Conservation (phyloP, 164 flowering plant genomes). For the Chloranthus sessilifolius region DNA sequence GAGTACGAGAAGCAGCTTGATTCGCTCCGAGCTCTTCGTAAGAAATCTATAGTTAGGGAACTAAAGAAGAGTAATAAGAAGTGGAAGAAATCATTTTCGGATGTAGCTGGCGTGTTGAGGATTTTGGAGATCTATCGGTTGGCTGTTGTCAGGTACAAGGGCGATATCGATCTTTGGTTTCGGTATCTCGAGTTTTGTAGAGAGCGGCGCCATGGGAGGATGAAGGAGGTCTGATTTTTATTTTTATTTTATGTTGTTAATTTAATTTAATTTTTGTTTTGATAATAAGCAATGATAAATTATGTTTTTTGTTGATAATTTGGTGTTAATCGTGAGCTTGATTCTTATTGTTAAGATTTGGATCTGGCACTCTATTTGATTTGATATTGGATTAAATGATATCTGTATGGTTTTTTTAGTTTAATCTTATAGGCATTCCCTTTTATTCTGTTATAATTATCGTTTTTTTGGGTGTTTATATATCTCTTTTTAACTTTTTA, state of each 20-base stretch:
- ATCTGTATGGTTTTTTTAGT: too few relatives aligned
- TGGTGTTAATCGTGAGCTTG: too few relatives aligned
- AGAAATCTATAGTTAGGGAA: slow-evolving; percentile 33
- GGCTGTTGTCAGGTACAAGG: slow-evolving; percentile 64
- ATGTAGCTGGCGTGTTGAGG: slow-evolving; percentile 52
- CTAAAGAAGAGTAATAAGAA: slow-evolving; percentile 17
- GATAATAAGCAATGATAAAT: neutral
- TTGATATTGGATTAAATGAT: too few relatives aligned
- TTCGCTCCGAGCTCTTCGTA: slow-evolving; percentile 53
- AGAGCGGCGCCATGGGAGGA: slow-evolving; percentile 53
- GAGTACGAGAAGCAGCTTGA: slow-evolving; percentile 81
- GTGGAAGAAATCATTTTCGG: slow-evolving; percentile 53
- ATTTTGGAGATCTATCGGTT: slow-evolving; percentile 53
- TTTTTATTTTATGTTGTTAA: neutral
- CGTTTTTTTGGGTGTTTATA: too few relatives aligned
- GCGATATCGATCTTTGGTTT: slow-evolving; percentile 85
- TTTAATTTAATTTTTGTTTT: neutral
- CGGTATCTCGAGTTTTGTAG: slow-evolving; percentile 79
- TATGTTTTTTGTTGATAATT: neutral
- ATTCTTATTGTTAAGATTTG: too few relatives aligned
- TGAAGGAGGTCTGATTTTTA: slow-evolving; percentile 59
- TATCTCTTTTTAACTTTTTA: too few relatives aligned
- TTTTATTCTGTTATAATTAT: too few relatives aligned
- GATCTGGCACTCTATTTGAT: too few relatives aligned
- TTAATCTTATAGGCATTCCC: too few relatives aligned